phyloP scores from a whole-genome alignment of 2,329 filamentous ascomycete genomes.

The Graphilbum fragrans region DNA sequence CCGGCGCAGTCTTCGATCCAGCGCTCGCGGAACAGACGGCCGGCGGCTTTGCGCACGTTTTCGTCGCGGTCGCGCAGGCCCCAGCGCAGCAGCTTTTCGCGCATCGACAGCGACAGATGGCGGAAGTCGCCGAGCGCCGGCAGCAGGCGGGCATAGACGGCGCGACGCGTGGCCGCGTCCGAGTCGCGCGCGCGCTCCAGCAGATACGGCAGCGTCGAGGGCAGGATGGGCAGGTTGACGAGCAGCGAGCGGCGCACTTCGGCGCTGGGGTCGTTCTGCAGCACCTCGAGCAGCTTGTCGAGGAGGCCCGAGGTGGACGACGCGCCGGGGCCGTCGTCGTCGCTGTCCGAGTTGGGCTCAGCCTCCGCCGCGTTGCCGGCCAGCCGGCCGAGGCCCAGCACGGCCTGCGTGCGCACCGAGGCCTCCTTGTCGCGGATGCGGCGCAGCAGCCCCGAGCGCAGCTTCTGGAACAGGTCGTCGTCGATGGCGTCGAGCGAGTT shows the following conservation, averaged over 20 bases:
- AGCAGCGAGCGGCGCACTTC: constrained; percentile 84
- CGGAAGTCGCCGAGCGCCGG: constrained; percentile 89
- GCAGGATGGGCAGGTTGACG: constrained; percentile 78
- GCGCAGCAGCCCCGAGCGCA: constrained; percentile 69
- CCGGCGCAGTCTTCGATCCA: constrained; percentile 95
- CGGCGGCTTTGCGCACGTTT: constrained; percentile 82
- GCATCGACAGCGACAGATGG: constrained; percentile 82
- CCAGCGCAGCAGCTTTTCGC: constrained; percentile 92
- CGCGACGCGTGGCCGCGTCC: constrained; percentile 70
- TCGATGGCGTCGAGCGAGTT: constrained; percentile 89
- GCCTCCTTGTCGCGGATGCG: constrained; percentile 89
- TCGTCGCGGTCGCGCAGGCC: constrained; percentile 89
- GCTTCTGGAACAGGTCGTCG: constrained; percentile 75
- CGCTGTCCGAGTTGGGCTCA: constrained; percentile 54
- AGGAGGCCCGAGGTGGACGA: constrained; percentile 53
- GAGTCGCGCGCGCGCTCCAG: constrained; percentile 84
- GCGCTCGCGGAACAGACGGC: constrained; percentile 80
- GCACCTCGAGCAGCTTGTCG: constrained; percentile 71
- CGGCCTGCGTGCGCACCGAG: constrained; percentile 83
- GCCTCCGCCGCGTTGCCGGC: constrained; percentile 67
- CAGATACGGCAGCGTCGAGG: constrained; percentile 71
- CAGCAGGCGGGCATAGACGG: constrained; percentile 76
- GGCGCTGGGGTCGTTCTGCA: constrained; percentile 89
- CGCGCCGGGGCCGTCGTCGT: constrained; percentile 46
- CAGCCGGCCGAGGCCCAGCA: constrained; percentile 76